These are phyloP conservation scores for Urtica urens DNA, from an alignment of 306 rosid species.

Conservation along the genomic window DNA sequence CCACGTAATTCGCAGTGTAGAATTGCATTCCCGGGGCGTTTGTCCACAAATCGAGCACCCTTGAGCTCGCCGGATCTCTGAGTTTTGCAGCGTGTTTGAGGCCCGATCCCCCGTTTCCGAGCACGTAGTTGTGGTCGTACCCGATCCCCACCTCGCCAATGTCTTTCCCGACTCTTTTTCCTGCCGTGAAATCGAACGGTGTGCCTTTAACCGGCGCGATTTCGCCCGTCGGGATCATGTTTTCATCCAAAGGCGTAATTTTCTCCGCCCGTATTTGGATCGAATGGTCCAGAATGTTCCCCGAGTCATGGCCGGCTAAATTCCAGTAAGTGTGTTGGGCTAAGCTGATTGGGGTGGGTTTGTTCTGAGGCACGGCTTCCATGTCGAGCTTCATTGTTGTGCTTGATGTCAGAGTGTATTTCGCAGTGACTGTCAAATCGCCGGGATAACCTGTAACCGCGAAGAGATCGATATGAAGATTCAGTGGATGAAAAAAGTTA, in stretches of 20 bases:
- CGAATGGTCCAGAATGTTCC: slow-evolving; percentile 61
- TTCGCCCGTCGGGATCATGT: slow-evolving; percentile 64
- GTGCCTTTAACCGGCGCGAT: slow-evolving; percentile 64
- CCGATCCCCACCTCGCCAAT: slow-evolving; percentile 66
- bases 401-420: slow-evolving; percentile 59
- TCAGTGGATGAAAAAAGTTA: not conserved
- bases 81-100: slow-evolving; percentile 75
- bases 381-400: slow-evolving; percentile 82
- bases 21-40: slow-evolving; percentile 83
- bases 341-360: slow-evolving; percentile 67
- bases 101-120: slow-evolving; percentile 55
- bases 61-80: slow-evolving; percentile 66
- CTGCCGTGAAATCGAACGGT: slow-evolving; percentile 67
- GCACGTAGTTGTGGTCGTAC: slow-evolving; percentile 82
- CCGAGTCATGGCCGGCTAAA: slow-evolving; percentile 73
- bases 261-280: slow-evolving; percentile 63
- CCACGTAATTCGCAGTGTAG: slow-evolving; percentile 79
- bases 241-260: slow-evolving; percentile 64
- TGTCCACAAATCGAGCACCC: slow-evolving; percentile 85
- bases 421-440: slow-evolving; percentile 58
- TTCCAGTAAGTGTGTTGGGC: slow-evolving; percentile 95
- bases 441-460: slow-evolving; percentile 63
- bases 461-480: slow-evolving; percentile 12
- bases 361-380: slow-evolving; percentile 82
- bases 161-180: slow-evolving; percentile 56